phyloP scores from a whole-genome alignment of 2,329 filamentous ascomycete species.

The Sclerotinia minor region DNA sequence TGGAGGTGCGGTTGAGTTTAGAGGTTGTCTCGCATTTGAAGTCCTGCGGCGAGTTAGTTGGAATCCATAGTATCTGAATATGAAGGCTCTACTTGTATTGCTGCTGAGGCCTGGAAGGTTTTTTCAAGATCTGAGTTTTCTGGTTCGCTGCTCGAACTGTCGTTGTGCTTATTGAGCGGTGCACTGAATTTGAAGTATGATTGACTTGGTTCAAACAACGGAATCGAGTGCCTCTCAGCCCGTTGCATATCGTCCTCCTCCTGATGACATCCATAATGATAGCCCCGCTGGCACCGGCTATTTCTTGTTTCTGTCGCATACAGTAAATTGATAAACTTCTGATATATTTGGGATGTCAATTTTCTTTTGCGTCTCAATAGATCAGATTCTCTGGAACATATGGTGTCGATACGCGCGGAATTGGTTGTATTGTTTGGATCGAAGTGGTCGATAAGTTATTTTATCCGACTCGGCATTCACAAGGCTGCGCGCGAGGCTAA shows the following conservation, averaged over 20 bases:
- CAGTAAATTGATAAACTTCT: neutral
- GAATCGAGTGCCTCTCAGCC: neutral
- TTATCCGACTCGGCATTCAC: constrained; percentile 11
- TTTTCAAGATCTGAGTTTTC: neutral
- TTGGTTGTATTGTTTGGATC: neutral
- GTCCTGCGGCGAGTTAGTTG: constrained; percentile 28
- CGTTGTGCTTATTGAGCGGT: constrained; percentile 22
- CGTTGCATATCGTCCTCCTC: constrained; percentile 6
- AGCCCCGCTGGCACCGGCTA: neutral
- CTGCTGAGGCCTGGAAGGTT: neutral
- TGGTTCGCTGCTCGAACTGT: constrained; percentile 3
- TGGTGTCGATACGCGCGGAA: neutral
- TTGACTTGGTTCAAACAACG: constrained; percentile 1
- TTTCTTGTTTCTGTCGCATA: neutral
- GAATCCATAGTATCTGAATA: neutral
- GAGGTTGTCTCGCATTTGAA: constrained; percentile 28
- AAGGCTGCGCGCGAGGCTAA: constrained; percentile 21
- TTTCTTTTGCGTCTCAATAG: too few relatives aligned
- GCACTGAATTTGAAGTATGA: neutral
- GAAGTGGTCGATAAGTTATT: neutral
- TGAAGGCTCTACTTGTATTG: constrained; percentile 20
- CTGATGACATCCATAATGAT: constrained; percentile 13
- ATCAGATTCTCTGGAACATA: neutral
- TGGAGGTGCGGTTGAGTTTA: constrained; percentile 11
- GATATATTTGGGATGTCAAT: neutral